Conservation (phyloP, 306 rosid species). For the Cicer cuneatum region DNA sequence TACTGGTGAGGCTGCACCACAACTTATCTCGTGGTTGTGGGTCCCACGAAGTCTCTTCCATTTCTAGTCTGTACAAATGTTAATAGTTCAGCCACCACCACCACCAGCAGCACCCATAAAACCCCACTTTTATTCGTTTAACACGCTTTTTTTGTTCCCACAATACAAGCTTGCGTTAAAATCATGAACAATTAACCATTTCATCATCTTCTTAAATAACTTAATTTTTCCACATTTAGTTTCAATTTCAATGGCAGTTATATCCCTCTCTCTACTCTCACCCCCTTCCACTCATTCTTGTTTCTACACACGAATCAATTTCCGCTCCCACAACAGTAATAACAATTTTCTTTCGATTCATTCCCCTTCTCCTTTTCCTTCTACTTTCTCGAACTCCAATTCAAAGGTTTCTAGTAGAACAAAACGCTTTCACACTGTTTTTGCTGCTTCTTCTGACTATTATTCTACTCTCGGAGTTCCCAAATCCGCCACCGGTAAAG, state of each 20-base stretch:
- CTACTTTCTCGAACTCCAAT: slow-evolving; percentile 31
- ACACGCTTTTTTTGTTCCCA: slow-evolving; percentile 21
- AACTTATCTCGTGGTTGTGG: slow-evolving; percentile 42
- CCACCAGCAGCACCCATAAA: neutral
- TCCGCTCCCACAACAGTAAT: slow-evolving; percentile 51
- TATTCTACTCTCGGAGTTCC: slow-evolving; percentile 85
- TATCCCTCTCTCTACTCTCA: slow-evolving; percentile 60
- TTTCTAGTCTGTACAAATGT: slow-evolving; percentile 12
- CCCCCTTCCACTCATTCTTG: slow-evolving; percentile 50
- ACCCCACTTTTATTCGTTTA: slow-evolving; percentile 1
- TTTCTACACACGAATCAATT: slow-evolving; percentile 54
- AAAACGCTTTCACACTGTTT: slow-evolving; percentile 56
- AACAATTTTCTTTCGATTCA: slow-evolving; percentile 54
- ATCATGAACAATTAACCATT: slow-evolving; percentile 36
- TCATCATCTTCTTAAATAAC: neutral
- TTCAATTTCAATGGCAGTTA: slow-evolving; percentile 62
- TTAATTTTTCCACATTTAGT: neutral
- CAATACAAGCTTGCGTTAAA: slow-evolving; percentile 5
- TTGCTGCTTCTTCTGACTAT: slow-evolving; percentile 81
- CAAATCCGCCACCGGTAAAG: slow-evolving; percentile 79
- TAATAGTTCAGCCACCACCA: neutral
- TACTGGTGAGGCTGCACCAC: slow-evolving; percentile 25
- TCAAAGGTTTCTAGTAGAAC: slow-evolving; percentile 46
- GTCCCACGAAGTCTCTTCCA: slow-evolving; percentile 38
- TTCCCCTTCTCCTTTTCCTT: slow-evolving; percentile 41